phyloP scores from a whole-genome alignment of 2,329 filamentous ascomycete species.

The Apiospora pterosperma region DNA sequence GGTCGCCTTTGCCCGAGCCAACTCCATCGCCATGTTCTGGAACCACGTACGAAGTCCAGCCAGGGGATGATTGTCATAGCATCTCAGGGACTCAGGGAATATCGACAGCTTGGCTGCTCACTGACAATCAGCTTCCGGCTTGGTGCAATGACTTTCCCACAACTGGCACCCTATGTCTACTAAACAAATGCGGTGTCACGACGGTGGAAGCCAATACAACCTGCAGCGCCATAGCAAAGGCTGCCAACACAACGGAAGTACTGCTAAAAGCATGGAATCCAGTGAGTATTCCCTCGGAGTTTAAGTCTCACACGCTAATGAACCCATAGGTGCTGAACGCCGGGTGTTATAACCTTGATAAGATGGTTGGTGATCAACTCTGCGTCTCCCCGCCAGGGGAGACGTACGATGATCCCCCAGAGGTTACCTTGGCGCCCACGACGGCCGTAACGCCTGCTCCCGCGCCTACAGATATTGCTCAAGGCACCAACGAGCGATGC shows the following conservation, averaged over 20 bases:
- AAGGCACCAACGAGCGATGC: constrained; percentile 15
- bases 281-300: too few relatives aligned
- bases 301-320: too few relatives aligned
- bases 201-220: constrained; percentile 5
- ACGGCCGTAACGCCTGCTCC: constrained; percentile 13
- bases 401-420: constrained; percentile 1
- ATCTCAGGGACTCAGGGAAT: constrained; percentile 15
- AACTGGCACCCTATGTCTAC: constrained; percentile 17
- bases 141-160: constrained; percentile 17
- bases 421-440: too few relatives aligned
- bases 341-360: constrained; percentile 16
- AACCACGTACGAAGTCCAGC: constrained; percentile 15
- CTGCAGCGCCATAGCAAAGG: constrained; percentile 11
- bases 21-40: constrained; percentile 11
- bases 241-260: constrained; percentile 15
- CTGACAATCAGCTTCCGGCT: constrained; percentile 19
- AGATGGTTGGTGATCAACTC: constrained; percentile 12
- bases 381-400: constrained; percentile 12
- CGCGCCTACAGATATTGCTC: constrained; percentile 18
- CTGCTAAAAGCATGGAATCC: constrained; percentile 14
- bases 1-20: constrained; percentile 10
- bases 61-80: constrained; percentile 14
- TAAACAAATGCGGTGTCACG: constrained; percentile 12
- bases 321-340: too few relatives aligned
- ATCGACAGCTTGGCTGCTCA: constrained; percentile 15